These are phyloP conservation scores for Coemansia sp. DNA, from an alignment of 192 early-diverging fungal species.

Conservation along the genomic window DNA sequence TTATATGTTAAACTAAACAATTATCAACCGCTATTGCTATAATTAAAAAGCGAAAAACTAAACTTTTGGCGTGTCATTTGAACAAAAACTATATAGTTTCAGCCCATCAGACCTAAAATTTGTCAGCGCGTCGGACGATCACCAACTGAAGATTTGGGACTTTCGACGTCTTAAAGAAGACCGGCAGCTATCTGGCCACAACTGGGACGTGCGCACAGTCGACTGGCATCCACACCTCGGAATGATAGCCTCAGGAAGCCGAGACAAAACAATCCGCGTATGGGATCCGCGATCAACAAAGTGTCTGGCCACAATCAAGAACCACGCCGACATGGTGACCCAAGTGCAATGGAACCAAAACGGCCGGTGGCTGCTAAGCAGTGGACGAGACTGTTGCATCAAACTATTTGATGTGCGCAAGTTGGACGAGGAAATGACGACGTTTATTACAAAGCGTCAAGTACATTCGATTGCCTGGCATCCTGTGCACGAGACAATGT, in stretches of 20 bases:
- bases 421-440: constrained; percentile 81
- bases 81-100: constrained; percentile 67
- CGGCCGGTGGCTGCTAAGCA: constrained; percentile 94
- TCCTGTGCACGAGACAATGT: constrained; percentile 85
- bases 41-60: not conserved
- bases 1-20: constrained; percentile 15
- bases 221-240: constrained; percentile 97
- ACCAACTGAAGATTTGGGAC: constrained; percentile 94
- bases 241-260: constrained; percentile 89
- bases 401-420: constrained; percentile 94
- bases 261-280: constrained; percentile 92
- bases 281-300: constrained; percentile 96
- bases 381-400: constrained; percentile 85
- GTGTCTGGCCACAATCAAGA: constrained; percentile 82
- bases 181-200: constrained; percentile 77
- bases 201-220: constrained; percentile 95
- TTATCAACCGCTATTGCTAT: not conserved
- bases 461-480: constrained; percentile 93
- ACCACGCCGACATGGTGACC: constrained; percentile 92
- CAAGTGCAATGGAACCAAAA: constrained; percentile 93
- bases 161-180: constrained; percentile 87
- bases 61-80: not conserved
- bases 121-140: constrained; percentile 94
- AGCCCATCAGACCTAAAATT: constrained; percentile 90
- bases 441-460: constrained; percentile 87